A percentile compares a stretch with the other conserved stretches of the same genome.
These are phyloP conservation scores for Penicillium macrosclerotiorum DNA, from an alignment of 495 filamentous ascomycete genomes.

Conservation along the genomic window DNA sequence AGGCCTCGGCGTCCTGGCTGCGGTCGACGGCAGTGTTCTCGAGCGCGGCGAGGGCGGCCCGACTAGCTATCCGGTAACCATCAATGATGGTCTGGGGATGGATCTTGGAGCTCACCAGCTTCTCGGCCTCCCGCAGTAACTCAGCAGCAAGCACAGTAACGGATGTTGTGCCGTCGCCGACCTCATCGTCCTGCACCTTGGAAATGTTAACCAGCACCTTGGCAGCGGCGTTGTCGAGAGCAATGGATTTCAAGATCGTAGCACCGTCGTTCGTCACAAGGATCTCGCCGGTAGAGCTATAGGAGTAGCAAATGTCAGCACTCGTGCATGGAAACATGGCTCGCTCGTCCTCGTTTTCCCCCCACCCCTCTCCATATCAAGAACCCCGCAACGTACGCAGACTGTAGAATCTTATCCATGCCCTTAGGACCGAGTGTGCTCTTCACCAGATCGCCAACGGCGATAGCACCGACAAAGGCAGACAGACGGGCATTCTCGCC, in stretches of 20 bases:
- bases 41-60: slow-evolving; percentile 79
- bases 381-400: slow-evolving; percentile 63
- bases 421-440: slow-evolving; percentile 96
- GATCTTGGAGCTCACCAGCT: slow-evolving; percentile 94
- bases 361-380: slow-evolving; percentile 1
- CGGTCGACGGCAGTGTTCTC: slow-evolving; percentile 85
- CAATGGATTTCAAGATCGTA: slow-evolving; percentile 96
- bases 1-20: slow-evolving; percentile 74
- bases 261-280: slow-evolving; percentile 99
- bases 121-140: slow-evolving; percentile 92
- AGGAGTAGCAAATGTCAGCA: no score
- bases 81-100: slow-evolving; percentile 99
- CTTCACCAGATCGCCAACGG: slow-evolving; percentile 95
- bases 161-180: slow-evolving; percentile 91
- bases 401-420: slow-evolving; percentile 99
- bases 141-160: slow-evolving; percentile 94
- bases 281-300: slow-evolving; percentile 89
- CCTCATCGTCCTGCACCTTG: slow-evolving; percentile 98
- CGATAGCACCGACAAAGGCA: slow-evolving; percentile 95
- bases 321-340: no score
- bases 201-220: slow-evolving; percentile 97
- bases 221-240: slow-evolving; percentile 96
- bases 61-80: slow-evolving; percentile 94
- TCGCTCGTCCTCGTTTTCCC: neutral
- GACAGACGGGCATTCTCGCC: slow-evolving; percentile 98